Conservation (phyloP, 805 yeast species). For the Wickerhamiella cacticola region DNA sequence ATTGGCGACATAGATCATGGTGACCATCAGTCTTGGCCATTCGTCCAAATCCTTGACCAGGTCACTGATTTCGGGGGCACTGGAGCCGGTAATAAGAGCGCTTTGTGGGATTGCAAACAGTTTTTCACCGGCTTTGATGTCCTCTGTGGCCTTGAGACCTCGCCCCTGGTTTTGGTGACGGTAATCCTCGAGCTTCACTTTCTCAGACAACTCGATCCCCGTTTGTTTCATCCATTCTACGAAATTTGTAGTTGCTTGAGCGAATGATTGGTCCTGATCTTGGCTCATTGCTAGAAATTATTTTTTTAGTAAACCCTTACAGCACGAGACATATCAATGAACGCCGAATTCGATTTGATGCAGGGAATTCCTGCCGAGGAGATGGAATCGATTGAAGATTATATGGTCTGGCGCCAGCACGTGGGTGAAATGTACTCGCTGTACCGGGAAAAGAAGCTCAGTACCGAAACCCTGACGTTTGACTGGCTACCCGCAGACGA, state of each 20-base stretch:
- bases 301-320: background rate
- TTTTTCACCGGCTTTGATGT: slow-evolving; percentile 49
- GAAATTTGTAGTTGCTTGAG: slow-evolving; percentile 32
- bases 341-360: background rate
- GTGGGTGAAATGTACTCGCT: slow-evolving; percentile 68
- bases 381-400: slow-evolving; percentile 18
- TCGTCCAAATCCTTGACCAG: slow-evolving; percentile 33
- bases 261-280: too few relatives aligned
- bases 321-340: background rate
- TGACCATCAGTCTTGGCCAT: slow-evolving; percentile 70
- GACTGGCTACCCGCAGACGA: slow-evolving; percentile 47
- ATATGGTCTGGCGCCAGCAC: slow-evolving; percentile 66
- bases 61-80: slow-evolving; percentile 31
- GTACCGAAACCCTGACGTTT: slow-evolving; percentile 60
- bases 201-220: slow-evolving; percentile 42
- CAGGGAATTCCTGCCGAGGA: background rate
- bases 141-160: slow-evolving; percentile 54
- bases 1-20: slow-evolving; percentile 49
- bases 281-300: slow-evolving; percentile 11
- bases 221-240: slow-evolving; percentile 34
- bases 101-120: slow-evolving; percentile 59
- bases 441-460: slow-evolving; percentile 52
- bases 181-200: slow-evolving; percentile 49
- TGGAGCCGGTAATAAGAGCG: slow-evolving; percentile 46
- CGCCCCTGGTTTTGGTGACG: slow-evolving; percentile 57